Evolutionary conservation across 306 rosid genomes (phyloP), one percentile per base, ranked within the genome.

Genomic region (Quercus engelmannii): DNA sequence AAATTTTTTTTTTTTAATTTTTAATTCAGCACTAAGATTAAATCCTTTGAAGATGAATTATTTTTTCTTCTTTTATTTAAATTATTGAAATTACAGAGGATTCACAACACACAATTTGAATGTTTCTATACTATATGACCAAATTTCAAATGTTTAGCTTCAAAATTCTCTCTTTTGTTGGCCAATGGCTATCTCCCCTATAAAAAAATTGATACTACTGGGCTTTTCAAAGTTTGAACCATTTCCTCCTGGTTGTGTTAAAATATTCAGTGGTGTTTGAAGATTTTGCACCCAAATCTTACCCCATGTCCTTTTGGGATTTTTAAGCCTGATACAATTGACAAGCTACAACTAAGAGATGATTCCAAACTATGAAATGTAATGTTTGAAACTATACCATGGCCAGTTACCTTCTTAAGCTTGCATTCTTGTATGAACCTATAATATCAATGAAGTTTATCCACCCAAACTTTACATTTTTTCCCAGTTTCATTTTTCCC

Each of bases 401-500:
- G n/a, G 35, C 15, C 15, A 13, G 65, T 59, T n/a, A 23, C 65
- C 31, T 59, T 23, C 31, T 14, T 59, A 23, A 12, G 13, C 26
- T 59, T 59, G 14, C 8, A 26, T 14, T 10, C n/a, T 25, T 63
- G 41, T 26, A 63, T 28, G 69, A 26, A 26, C 1, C n/a, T 63
- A 14, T 63, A 13, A 21, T 59, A 10, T 59, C 30, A 59, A 23
- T 10, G 15, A 23, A 23, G 28, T 23, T 59, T 59, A 33, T 59
- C 17, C 65, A 23, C 65, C 65, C n/a, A 62, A 23, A 64, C 65
- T 70, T 46, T 55, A 70, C 61, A 70, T 74, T 79, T 71, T 81
- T 21, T 41, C 20, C 13, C 17, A 2, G 19, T 43, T 18, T 6
- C 30, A 55, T 26, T 72, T 67, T 67, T 33, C 52, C 62, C 26